These are phyloP conservation scores for Kewa caespitosa DNA, from an alignment of 179 eudicot genomes.

Conservation along the genomic window DNA sequence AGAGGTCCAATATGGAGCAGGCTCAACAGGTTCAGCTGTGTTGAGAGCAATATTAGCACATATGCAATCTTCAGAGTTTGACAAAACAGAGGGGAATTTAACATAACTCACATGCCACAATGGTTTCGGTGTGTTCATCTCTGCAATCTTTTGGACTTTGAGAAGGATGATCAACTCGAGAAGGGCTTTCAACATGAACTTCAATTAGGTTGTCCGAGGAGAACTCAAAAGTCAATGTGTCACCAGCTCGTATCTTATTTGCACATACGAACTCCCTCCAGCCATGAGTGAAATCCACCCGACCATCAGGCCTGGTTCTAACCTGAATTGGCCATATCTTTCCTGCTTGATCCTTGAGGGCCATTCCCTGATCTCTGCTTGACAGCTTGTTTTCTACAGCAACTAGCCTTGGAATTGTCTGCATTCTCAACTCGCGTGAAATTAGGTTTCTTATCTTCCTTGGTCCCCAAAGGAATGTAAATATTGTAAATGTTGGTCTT, in stretches of 20 bases:
- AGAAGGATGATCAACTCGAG: conserved; percentile 16
- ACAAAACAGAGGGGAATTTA: neutral
- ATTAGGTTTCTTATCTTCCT: neutral
- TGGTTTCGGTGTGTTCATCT: neutral
- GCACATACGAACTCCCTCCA: conserved; percentile 26
- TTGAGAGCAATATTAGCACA: neutral
- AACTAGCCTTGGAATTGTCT: conserved; percentile 26
- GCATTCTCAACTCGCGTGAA: conserved; percentile 17
- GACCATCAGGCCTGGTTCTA: conserved; percentile 25
- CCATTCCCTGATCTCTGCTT: conserved; percentile 9
- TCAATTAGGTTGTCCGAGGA: conserved; percentile 19
- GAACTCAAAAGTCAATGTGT: conserved; percentile 24
- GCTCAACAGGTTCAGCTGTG: conserved; percentile 21
- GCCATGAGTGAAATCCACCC: conserved; percentile 27
- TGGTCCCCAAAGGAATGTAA: neutral
- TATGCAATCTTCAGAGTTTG: neutral
- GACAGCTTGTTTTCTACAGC: neutral
- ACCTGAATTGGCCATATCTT: conserved; percentile 26
- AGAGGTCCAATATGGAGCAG: neutral
- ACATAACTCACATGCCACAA: conserved; percentile 17
- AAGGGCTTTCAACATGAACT: conserved; percentile 14
- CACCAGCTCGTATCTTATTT: conserved; percentile 20
- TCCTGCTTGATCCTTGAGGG: conserved; percentile 25
- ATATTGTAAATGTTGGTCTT: neutral
- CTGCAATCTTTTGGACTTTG: neutral